phyloP scores from a whole-genome alignment of 2,329 filamentous ascomycete genomes.

The Talaromyces sp. region DNA sequence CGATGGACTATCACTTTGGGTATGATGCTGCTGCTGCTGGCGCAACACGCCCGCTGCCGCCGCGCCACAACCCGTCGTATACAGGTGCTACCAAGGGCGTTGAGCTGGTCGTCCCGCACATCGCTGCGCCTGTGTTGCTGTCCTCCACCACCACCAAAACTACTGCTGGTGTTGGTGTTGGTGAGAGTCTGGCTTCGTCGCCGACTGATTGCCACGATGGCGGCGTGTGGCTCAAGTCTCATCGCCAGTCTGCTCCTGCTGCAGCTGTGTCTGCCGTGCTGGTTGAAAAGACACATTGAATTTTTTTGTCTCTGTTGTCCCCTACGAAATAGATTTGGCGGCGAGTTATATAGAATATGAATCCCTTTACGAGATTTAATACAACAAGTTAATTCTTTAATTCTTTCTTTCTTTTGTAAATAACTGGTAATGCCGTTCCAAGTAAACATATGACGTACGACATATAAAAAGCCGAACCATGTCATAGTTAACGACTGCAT shows the following conservation, averaged over 20 bases:
- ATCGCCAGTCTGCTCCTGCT: not conserved
- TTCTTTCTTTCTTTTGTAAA: not conserved
- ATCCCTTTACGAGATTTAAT: not conserved
- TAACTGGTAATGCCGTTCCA: not conserved
- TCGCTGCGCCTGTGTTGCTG: slow-evolving; percentile 11
- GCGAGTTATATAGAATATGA: not conserved
- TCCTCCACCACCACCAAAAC: not conserved
- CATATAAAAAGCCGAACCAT: not conserved
- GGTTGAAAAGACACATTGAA: no score
- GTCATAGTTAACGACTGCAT: not conserved
- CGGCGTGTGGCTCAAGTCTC: not conserved
- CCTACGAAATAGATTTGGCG: no score
- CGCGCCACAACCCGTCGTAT: slow-evolving; percentile 36
- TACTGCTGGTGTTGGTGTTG: not conserved
- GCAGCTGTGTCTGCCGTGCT: no score
- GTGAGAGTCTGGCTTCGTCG: not conserved
- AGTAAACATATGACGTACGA: not conserved
- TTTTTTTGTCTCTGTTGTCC: no score
- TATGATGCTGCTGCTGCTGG: not conserved
- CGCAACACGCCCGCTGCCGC: slow-evolving; percentile 30
- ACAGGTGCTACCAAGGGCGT: slow-evolving; percentile 29
- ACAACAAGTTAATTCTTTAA: not conserved
- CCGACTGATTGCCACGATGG: not conserved
- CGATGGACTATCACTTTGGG: slow-evolving; percentile 22
- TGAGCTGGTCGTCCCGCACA: slow-evolving; percentile 37